Evolutionary conservation across 805 yeast genomes (phyloP).

Genomic region (Isabelozyma gotoi): DNA sequence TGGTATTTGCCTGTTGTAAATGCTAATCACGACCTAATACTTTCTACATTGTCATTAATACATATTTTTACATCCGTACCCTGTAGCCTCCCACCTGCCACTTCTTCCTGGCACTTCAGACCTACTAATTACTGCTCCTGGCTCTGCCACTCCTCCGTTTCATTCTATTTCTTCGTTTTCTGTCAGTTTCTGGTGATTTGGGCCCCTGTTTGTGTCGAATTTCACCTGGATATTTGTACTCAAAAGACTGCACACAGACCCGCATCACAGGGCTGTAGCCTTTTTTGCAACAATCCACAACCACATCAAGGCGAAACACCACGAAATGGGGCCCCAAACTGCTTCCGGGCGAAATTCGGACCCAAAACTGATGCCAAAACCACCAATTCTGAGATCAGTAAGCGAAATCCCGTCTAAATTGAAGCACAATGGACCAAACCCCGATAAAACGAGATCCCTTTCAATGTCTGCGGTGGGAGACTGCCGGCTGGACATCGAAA

Average conservation of each 20-base stretch:
- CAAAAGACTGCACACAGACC: not conserved
- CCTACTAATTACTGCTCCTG: no score
- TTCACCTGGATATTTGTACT: not conserved
- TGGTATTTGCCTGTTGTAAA: conserved; percentile 33
- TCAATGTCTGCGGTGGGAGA: not conserved
- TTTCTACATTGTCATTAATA: not conserved
- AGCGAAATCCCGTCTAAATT: not conserved
- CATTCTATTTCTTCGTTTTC: no score
- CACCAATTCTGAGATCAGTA: not conserved
- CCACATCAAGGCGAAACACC: not conserved
- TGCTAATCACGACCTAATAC: conserved; percentile 12
- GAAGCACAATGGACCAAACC: not conserved
- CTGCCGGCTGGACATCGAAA: no score
- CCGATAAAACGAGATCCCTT: not conserved
- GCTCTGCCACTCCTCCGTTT: no score
- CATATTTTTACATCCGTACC: no score
- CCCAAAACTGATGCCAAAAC: no score
- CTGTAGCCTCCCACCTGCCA: no score
- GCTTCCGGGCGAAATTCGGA: no score
- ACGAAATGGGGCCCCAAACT: not conserved
- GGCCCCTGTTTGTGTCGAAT: no score
- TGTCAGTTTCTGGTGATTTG: no score
- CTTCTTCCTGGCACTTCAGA: no score
- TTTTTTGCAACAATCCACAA: not conserved
- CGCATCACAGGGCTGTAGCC: not conserved